Conservation (phyloP, 371 early-diverging fungal species). For the Funneliformis caledonium region DNA sequence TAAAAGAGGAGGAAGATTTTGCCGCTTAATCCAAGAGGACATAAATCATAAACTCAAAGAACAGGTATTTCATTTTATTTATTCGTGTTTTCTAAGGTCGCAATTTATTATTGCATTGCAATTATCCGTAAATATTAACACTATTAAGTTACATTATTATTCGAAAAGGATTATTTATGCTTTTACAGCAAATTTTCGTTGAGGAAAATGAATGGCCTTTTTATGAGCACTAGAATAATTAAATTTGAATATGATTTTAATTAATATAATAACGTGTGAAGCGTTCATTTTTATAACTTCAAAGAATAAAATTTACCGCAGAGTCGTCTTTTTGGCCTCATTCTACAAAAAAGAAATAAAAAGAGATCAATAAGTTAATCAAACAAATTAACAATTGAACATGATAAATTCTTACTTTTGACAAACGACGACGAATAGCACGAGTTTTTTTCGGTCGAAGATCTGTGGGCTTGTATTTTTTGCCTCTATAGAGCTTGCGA, state of each 20-base stretch:
- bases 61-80: neutral
- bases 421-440: constrained; percentile 93
- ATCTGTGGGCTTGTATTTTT: constrained; percentile 92
- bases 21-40: neutral
- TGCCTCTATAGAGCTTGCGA: constrained; percentile 82
- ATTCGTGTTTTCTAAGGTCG: neutral
- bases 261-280: neutral
- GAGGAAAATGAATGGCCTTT: constrained; percentile 84
- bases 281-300: neutral
- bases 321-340: constrained; percentile 73
- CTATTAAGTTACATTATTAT: constrained; percentile 5
- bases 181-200: constrained; percentile 85
- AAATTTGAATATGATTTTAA: neutral
- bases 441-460: constrained; percentile 96
- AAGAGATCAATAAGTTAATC: neutral
- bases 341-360: constrained; percentile 20
- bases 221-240: constrained; percentile 52
- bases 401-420: constrained; percentile 63
- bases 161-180: constrained; percentile 58
- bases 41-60: neutral
- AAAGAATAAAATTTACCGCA: constrained; percentile 55
- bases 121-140: neutral
- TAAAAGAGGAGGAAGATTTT: constrained; percentile 54
- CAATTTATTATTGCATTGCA: neutral
- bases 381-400: neutral